phyloP scores from a whole-genome alignment of 2,329 filamentous ascomycete genomes.

The Thermothelomyces thermophilus region DNA sequence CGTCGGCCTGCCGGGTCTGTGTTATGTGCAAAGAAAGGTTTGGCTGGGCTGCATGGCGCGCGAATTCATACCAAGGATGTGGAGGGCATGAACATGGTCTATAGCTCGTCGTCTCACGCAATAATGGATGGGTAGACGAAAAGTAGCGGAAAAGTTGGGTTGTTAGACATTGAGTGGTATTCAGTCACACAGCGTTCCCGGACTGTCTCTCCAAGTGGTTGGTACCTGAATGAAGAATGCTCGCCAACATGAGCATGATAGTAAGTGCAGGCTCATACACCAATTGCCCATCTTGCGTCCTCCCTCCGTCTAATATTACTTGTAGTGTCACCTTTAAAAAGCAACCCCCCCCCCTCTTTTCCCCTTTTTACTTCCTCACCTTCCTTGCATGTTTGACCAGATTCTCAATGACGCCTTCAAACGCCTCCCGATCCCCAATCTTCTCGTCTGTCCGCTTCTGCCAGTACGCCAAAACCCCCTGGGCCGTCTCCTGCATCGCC shows the following conservation, averaged over 20 bases:
- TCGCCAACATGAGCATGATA: too few species aligned
- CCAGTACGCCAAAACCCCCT: slow-evolving; percentile 81
- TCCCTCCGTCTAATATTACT: too few species aligned
- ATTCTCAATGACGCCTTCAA: slow-evolving; percentile 96
- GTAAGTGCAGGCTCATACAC: too few species aligned
- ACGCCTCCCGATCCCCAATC: slow-evolving; percentile 83
- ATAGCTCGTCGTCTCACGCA: slow-evolving; percentile 4
- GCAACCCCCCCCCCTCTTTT: background rate
- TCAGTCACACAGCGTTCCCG: background rate
- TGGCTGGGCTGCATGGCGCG: background rate
- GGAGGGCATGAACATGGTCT: background rate
- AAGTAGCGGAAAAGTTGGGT: slow-evolving; percentile 10
- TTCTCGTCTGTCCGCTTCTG: slow-evolving; percentile 78
- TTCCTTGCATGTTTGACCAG: slow-evolving; percentile 85
- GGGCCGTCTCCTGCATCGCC: slow-evolving; percentile 62
- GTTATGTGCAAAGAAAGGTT: slow-evolving; percentile 1
- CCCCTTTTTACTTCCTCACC: slow-evolving; percentile 58
- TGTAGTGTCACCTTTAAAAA: background rate
- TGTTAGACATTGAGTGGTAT: slow-evolving; percentile 4
- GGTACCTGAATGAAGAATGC: too few species aligned
- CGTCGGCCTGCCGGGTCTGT: background rate
- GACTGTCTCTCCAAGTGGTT: background rate
- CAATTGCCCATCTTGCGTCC: too few species aligned
- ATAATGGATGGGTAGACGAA: slow-evolving; percentile 15
- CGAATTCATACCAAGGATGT: slow-evolving; percentile 7